Percentiles rank a stretch among this genome's conserved stretches.
These are phyloP conservation scores for Fusarium sp. DNA, from an alignment of 2,329 filamentous ascomycete genomes.

Conservation along the genomic window DNA sequence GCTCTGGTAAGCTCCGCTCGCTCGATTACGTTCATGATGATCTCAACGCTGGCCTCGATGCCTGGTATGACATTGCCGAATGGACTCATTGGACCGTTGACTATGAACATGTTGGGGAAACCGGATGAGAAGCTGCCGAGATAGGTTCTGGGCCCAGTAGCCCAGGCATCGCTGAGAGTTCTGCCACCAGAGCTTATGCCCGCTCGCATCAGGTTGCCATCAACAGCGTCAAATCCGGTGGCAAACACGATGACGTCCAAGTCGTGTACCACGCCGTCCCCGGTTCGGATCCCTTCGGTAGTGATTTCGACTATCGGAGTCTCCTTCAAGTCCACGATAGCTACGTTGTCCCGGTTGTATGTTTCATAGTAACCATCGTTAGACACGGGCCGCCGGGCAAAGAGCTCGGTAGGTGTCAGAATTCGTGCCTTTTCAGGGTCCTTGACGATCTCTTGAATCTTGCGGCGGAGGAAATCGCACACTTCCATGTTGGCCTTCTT, in stretches of 20 bases:
- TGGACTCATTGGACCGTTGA: background rate
- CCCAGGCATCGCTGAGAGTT: background rate
- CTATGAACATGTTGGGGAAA: background rate
- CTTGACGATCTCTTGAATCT: background rate
- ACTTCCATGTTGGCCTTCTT: background rate
- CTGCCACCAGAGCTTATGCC: background rate
- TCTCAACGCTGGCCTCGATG: too few relatives aligned
- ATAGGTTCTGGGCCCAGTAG: background rate
- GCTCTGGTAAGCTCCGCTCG: too few relatives aligned
- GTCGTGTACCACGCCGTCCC: background rate
- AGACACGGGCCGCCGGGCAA: background rate
- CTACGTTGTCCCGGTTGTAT: background rate
- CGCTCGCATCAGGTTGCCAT: background rate
- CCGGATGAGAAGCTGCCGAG: background rate
- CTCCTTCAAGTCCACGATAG: background rate
- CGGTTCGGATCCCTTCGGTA: background rate
- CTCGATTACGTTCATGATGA: too few relatives aligned
- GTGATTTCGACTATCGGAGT: background rate
- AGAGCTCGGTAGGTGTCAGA: background rate
- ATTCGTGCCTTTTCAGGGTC: background rate
- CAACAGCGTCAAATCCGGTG: background rate
- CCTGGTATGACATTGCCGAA: too few relatives aligned
- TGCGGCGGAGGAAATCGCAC: background rate
- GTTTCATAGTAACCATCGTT: background rate
- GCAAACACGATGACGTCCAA: background rate